Conservation (phyloP, 371 early-diverging fungal genomes). For the Rhizopus arrhizus region DNA sequence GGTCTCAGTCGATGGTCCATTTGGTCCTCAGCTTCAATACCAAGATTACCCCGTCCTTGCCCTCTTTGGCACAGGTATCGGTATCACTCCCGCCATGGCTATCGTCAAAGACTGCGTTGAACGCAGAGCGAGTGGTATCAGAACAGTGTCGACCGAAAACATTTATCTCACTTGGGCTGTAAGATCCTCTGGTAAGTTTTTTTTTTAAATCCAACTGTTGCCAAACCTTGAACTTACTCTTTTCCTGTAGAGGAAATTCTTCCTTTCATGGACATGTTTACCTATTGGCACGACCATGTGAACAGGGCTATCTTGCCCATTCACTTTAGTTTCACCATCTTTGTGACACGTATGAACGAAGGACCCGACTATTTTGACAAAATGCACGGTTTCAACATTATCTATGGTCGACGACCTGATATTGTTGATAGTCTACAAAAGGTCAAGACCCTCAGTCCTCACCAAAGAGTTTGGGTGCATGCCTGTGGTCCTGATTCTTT, state of each 20-base stretch:
- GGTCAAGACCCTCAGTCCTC: slow-evolving; percentile 19
- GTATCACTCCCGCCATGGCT: slow-evolving; percentile 48
- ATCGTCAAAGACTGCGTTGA: slow-evolving; percentile 46
- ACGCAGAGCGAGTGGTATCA: slow-evolving; percentile 38
- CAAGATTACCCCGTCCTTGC: slow-evolving; percentile 44
- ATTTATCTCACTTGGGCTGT: slow-evolving; percentile 50
- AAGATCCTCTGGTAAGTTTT: slow-evolving; percentile 29
- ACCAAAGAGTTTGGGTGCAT: slow-evolving; percentile 37
- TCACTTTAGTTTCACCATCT: slow-evolving; percentile 30
- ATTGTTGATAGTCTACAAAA: slow-evolving; percentile 29
- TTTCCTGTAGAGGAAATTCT: slow-evolving; percentile 31
- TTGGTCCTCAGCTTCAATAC: slow-evolving; percentile 43
- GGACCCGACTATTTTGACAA: slow-evolving; percentile 25
- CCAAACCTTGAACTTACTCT: too few species aligned
- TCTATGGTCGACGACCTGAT: slow-evolving; percentile 34
- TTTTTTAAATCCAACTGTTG: too few species aligned
- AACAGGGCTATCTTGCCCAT: slow-evolving; percentile 28
- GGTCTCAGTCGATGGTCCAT: slow-evolving; percentile 47
- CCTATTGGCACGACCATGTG: slow-evolving; percentile 30
- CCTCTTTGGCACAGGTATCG: slow-evolving; percentile 46
- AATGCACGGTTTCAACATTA: slow-evolving; percentile 6
- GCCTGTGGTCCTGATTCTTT: slow-evolving; percentile 42
- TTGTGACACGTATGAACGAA: slow-evolving; percentile 36
- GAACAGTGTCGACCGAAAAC: slow-evolving; percentile 38
- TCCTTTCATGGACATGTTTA: slow-evolving; percentile 38